Base-by-base conservation (phyloP, 495 filamentous ascomycete species). In the Neurospora sp. region DNA sequence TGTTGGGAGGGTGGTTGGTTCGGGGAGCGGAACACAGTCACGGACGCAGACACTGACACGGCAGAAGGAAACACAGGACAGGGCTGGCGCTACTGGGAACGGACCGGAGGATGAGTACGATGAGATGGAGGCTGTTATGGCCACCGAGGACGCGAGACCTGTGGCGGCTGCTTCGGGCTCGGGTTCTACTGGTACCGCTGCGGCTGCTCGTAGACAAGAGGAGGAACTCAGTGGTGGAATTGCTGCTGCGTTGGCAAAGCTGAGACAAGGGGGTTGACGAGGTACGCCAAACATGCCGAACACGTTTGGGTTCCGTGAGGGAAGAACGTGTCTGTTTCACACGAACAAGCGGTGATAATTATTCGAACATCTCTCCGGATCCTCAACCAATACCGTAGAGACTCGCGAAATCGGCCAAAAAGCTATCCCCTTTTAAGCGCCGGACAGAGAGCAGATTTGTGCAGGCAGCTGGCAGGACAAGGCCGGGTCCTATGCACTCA, bases 191-290 rank as follows among this genome's bases (percentile, higher is more conserved):
- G 14, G 74, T 70, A n/a, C 71, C 75, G 69, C 71, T 74, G 48
- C 71, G 77, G 70, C 78, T 79, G 22, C 78, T 82, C 20, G 82
- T 79, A 70, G 65, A 72, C 40, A 71, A 78, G 80, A 81, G 22
- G 78, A 84, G 48, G 77, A 82, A n/a, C 79, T 89, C 22, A 85
- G 83, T 69, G 86, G 82, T 38, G 87, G 87, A 1, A 78, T 89
- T 68, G 86, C 87, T 42, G 85, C 86, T 39, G 87, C 86, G 18
- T 72, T 89, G 65, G 87, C 86, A 14, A 85, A 80, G 59, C 78
- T 89, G 3, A 82, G 87, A 71, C 78, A 86, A 7, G 83, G 80
- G 31, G 82, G 83, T 31, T 84, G 53, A 65, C 22, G 12, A 59
- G 3, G 6, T 22, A 31, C 4, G 31, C 31, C 31, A 1, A 31